phyloP scores from a whole-genome alignment of 208 protist genomes.

The Acanthamoeba quina region DNA sequence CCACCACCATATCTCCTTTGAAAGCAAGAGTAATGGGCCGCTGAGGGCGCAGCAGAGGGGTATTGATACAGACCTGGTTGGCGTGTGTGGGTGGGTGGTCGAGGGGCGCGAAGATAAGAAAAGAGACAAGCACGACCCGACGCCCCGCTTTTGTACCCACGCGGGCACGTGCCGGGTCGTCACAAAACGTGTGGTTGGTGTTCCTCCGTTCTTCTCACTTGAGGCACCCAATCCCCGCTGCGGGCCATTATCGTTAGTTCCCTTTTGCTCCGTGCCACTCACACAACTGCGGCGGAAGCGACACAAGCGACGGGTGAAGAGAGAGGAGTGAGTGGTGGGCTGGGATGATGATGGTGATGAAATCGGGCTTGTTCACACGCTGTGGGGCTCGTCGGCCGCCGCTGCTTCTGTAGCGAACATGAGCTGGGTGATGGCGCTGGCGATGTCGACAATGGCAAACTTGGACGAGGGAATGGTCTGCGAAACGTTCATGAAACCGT shows the following conservation, averaged over 20 bases:
- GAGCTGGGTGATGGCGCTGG: conserved; percentile 20
- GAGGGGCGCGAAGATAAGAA: neutral
- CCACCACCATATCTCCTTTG: neutral
- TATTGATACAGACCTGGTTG: neutral
- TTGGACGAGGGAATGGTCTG: conserved; percentile 47
- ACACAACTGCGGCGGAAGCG: neutral
- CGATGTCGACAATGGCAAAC: conserved; percentile 1
- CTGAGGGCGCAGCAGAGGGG: neutral
- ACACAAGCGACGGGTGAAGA: too few relatives aligned
- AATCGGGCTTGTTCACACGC: too few relatives aligned
- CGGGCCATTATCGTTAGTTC: too few relatives aligned
- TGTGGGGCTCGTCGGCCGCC: neutral
- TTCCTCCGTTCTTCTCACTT: neutral
- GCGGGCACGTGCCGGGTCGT: neutral
- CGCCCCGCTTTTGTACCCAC: neutral
- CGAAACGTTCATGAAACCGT: conserved; percentile 56
- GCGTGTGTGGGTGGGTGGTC: neutral
- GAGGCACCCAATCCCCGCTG: neutral
- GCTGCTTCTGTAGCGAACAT: neutral
- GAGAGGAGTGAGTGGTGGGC: too few relatives aligned
- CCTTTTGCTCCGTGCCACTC: neutral
- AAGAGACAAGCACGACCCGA: neutral
- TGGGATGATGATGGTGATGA: too few relatives aligned
- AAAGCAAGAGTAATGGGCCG: neutral
- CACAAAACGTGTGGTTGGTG: neutral